Base-by-base conservation (phyloP, 495 filamentous ascomycete genomes). In the Penicillium canariense region DNA sequence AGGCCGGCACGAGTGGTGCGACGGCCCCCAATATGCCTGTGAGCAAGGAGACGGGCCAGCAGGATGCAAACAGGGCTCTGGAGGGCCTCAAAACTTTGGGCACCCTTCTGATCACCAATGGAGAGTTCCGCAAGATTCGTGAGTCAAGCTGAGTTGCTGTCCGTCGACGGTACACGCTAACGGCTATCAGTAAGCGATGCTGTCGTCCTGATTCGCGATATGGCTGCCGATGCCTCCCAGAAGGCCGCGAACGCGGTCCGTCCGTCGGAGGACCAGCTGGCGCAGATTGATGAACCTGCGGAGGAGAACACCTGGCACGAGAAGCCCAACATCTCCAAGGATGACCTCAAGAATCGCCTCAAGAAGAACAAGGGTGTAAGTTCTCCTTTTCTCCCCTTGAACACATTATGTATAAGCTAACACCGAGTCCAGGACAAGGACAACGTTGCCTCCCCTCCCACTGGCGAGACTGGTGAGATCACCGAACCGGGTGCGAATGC, bases 291-390 rank as follows among this genome's bases (percentile, higher is more conserved):
- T 59, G 62, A 77, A 12, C 84, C 95, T 2, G 94, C 94, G 2
- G 85, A 89, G 7, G 91, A 96, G 59, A 91, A 97, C 70, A 84
- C 81, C 9, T 98, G 95, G 95, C 90, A 97, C 66, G 91, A 97
- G 56, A 82, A 84, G 46, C 95, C 95, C 0, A 79, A 92, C 54
- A 56, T 95, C 32, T 86, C 86, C 54, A 85, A 83, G 63, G 84
- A 86, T 2, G 82, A 81, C 46, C 25, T 96, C 23, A 91, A 83
- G 72, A 70, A 78, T 9, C 85, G 90, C 65, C 58, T 88, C 14
- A 86, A 82, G 63, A 82, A 81, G 60, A 79, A 23, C 18, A 42
- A 88, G 63, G 79, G 72, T 52, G 78, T 72, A 71, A 72, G 71
- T 47, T 27, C 26, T 20, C 6, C 0, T 9, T 25, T 3, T 8